phyloP scores from a whole-genome alignment of 2,329 filamentous ascomycete genomes.

The Stemphylium lycopersici region DNA sequence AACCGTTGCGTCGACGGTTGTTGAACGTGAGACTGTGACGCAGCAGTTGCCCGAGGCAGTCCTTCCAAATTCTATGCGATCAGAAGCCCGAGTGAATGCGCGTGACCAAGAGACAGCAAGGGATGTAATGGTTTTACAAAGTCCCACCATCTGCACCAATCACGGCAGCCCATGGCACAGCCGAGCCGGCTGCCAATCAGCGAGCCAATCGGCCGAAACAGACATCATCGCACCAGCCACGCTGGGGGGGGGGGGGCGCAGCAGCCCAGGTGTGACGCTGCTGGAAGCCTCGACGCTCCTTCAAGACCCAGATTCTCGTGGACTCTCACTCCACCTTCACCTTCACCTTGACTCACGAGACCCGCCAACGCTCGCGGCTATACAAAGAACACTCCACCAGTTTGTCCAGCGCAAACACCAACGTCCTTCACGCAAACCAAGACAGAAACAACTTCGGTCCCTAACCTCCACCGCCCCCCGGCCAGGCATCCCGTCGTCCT shows the following conservation, averaged over 20 bases:
- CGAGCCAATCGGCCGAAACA: conserved; percentile 3
- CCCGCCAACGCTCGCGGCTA: conserved; percentile 29
- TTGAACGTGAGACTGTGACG: no score
- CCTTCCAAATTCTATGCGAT: no score
- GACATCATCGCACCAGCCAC: conserved; percentile 16
- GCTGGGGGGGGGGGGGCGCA: conserved; percentile 29
- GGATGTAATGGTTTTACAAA: no score
- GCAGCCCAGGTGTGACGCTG: conserved; percentile 26
- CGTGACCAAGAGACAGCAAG: no score
- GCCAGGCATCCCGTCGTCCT: conserved; percentile 21
- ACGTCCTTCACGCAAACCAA: conserved; percentile 12
- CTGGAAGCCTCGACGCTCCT: conserved; percentile 15
- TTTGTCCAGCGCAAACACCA: conserved; percentile 29
- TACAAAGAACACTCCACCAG: conserved; percentile 39
- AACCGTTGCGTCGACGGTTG: no score
- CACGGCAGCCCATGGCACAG: conserved; percentile 9
- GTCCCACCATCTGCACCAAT: conserved; percentile 10
- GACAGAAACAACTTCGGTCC: conserved; percentile 5
- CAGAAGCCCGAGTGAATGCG: no score
- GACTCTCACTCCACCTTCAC: conserved; percentile 39
- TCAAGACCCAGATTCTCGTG: conserved; percentile 29
- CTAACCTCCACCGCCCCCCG: conserved; percentile 14
- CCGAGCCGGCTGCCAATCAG: conserved; percentile 18
- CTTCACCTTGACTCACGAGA: conserved; percentile 35
- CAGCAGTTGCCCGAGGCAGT: no score